These are phyloP conservation scores for Jacaranda copaia DNA, from an alignment of 257 asterid species.

Conservation along the genomic window DNA sequence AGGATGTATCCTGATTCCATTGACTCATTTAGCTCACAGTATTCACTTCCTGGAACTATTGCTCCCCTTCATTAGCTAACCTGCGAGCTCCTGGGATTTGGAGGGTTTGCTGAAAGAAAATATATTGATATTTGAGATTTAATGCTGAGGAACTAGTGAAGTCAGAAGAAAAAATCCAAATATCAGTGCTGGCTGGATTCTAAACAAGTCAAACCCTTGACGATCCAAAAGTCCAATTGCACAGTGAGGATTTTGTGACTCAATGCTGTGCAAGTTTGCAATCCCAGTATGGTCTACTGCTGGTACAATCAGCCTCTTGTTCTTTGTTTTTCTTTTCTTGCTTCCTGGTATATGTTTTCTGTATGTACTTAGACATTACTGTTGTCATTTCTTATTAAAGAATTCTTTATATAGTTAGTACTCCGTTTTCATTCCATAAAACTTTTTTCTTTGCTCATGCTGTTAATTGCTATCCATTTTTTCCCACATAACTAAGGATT, in stretches of 20 bases:
- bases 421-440: not conserved
- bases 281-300: not conserved
- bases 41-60: too few relatives aligned
- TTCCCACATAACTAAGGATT: not conserved
- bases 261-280: slow-evolving; percentile 2
- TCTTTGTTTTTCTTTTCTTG: not conserved
- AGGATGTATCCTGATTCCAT: too few relatives aligned
- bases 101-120: too few relatives aligned
- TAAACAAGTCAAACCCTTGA: too few relatives aligned
- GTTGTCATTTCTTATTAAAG: not conserved
- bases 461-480: not conserved
- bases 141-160: too few relatives aligned
- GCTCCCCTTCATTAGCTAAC: too few relatives aligned
- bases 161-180: too few relatives aligned
- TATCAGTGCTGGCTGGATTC: too few relatives aligned
- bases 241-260: not conserved
- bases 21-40: too few relatives aligned
- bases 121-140: too few relatives aligned
- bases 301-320: not conserved
- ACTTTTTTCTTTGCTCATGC: not conserved
- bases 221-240: too few relatives aligned
- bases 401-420: not conserved
- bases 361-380: not conserved
- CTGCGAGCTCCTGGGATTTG: too few relatives aligned
- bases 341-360: not conserved